These are phyloP conservation scores for Talaromyces islandicus DNA, from an alignment of 2,329 filamentous ascomycete species.

Conservation along the genomic window DNA sequence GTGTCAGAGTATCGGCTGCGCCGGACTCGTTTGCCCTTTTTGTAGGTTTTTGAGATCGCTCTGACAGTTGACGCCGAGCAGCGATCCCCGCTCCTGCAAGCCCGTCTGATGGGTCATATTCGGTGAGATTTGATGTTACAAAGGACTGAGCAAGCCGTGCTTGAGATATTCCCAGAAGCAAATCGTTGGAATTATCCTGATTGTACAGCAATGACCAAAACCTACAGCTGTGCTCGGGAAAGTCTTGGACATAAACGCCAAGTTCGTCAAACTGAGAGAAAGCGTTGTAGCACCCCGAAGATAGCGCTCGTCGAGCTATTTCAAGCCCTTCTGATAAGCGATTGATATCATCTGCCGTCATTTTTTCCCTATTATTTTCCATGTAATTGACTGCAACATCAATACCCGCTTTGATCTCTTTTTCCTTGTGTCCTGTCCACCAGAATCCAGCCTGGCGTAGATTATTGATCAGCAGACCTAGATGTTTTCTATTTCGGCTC, in stretches of 20 bases:
- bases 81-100: conserved; percentile 37
- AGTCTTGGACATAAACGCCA: conserved; percentile 63
- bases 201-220: conserved; percentile 60
- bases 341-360: conserved; percentile 55
- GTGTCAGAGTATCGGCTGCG: conserved; percentile 14
- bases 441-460: conserved; percentile 81
- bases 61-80: conserved; percentile 23
- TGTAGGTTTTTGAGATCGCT: conserved; percentile 15
- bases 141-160: conserved; percentile 51
- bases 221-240: conserved; percentile 55
- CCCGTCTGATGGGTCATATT: conserved; percentile 32
- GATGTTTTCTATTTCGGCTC: conserved; percentile 59
- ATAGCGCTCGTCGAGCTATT: conserved; percentile 55
- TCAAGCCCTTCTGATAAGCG: conserved; percentile 61
- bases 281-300: conserved; percentile 58
- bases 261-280: conserved; percentile 71
- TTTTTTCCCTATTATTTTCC: conserved; percentile 52
- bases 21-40: conserved; percentile 16
- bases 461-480: conserved; percentile 68
- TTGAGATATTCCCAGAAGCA: conserved; percentile 54
- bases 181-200: conserved; percentile 33
- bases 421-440: conserved; percentile 66
- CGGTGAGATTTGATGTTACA: conserved; percentile 37
- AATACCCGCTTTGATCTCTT: conserved; percentile 59
- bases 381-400: conserved; percentile 65